Percentiles rank a stretch among this genome's conserved stretches.
Conservation (phyloP, 2,329 filamentous ascomycete species). For the Aspergillus texensis region DNA sequence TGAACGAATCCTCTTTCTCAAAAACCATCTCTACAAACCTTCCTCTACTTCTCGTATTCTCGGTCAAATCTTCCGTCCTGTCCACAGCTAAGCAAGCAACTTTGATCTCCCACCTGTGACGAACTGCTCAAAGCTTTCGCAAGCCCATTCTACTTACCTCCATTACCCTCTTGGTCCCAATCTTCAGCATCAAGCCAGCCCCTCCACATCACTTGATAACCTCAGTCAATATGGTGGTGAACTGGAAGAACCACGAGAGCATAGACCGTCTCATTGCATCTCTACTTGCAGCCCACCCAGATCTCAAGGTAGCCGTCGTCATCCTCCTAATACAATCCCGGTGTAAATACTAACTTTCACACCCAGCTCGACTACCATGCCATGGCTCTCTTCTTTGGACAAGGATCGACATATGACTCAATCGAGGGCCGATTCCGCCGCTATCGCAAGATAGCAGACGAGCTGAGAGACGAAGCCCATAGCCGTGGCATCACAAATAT, state of each 20-base stretch:
- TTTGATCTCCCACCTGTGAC: neutral
- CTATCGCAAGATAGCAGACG: constrained; percentile 45
- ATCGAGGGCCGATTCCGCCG: constrained; percentile 52
- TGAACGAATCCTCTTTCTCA: neutral
- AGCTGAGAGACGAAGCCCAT: constrained; percentile 34
- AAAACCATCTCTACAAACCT: neutral
- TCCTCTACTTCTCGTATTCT: neutral
- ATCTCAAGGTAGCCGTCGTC: constrained; percentile 24
- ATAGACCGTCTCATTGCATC: constrained; percentile 30
- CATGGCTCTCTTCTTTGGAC: constrained; percentile 50
- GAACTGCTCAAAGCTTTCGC: no score
- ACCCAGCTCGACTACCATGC: constrained; percentile 48
- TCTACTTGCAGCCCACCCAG: constrained; percentile 32
- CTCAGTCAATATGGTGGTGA: constrained; percentile 29
- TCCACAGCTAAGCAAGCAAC: neutral
- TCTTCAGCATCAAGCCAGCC: neutral
- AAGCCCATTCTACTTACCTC: neutral
- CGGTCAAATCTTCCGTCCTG: neutral
- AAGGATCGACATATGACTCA: constrained; percentile 51
- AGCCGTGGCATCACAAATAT: constrained; percentile 14
- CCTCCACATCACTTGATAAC: neutral
- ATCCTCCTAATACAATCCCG: neutral
- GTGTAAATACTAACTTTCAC: neutral
- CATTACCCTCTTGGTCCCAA: neutral
- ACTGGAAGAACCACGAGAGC: constrained; percentile 30